Evolutionary conservation across 192 early-diverging fungal species (phyloP).

Genomic region (Entrophospora sp.): DNA sequence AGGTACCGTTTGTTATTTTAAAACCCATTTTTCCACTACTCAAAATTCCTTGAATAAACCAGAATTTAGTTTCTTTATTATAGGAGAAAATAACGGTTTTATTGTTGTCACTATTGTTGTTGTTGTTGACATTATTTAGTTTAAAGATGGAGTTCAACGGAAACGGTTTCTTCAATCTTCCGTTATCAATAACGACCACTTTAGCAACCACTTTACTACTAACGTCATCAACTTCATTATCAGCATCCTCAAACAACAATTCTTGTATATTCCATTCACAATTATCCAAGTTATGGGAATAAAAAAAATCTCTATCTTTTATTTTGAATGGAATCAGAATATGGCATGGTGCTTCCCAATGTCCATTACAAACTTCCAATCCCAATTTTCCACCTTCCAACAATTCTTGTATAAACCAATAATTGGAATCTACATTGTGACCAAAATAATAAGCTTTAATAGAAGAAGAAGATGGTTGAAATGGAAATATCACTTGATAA

Average conservation of each 20-base stretch:
- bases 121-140: too few species aligned
- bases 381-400: neutral
- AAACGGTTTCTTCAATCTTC: neutral
- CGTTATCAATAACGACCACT: neutral
- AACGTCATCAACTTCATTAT: too few species aligned
- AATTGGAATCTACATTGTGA: neutral
- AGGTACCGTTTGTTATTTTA: neutral
- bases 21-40: neutral
- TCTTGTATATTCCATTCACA: neutral
- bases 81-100: neutral
- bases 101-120: too few species aligned
- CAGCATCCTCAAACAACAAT: too few species aligned
- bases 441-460: neutral
- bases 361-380: neutral
- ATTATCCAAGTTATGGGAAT: neutral
- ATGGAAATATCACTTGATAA: neutral
- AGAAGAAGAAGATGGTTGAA: too few species aligned
- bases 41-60: neutral
- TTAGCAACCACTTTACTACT: too few species aligned
- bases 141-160: neutral
- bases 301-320: neutral
- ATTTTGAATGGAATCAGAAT: neutral
- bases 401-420: constrained; percentile 3
- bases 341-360: neutral
- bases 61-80: neutral